A percentile compares a stretch with the other conserved stretches of the same genome.
Conservation (phyloP, 371 early-diverging fungal genomes). For the Zancudomyces culisetae region DNA sequence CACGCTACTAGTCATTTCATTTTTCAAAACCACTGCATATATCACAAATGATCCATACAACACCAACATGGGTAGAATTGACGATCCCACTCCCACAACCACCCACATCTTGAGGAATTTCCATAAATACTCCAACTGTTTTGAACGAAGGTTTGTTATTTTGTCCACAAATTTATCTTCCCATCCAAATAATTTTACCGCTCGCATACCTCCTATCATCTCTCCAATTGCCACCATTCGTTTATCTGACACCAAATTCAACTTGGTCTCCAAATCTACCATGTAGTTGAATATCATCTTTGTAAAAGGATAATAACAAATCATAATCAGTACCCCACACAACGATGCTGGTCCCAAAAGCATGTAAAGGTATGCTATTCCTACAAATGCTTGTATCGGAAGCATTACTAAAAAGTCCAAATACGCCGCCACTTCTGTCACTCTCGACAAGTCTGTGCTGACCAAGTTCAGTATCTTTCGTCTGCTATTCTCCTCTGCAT, state of each 20-base stretch:
- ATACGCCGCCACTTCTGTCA: conserved; percentile 35
- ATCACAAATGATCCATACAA: conserved; percentile 39
- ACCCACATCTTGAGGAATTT: conserved; percentile 32
- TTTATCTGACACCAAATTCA: conserved; percentile 35
- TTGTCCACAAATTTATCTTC: conserved; percentile 35
- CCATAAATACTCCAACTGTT: conserved; percentile 23
- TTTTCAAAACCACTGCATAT: conserved; percentile 38
- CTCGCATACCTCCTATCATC: conserved; percentile 46
- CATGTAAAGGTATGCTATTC: conserved; percentile 36
- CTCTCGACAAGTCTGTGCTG: conserved; percentile 57
- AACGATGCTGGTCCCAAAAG: conserved; percentile 45
- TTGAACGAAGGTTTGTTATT: conserved; percentile 13
- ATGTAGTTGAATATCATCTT: conserved; percentile 31
- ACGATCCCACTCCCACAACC: background rate
- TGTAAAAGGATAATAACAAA: conserved; percentile 40
- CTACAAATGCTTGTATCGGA: conserved; percentile 36
- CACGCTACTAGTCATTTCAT: conserved; percentile 36
- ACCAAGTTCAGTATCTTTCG: conserved; percentile 73
- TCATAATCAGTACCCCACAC: conserved; percentile 36
- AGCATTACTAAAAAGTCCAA: conserved; percentile 30
- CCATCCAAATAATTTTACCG: conserved; percentile 70
- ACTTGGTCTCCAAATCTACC: conserved; percentile 29
- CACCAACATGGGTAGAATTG: conserved; percentile 29
- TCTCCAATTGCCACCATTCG: conserved; percentile 37
- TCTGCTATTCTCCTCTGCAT: too few species aligned